Percentiles rank a stretch among this genome's conserved stretches.
Conservation (phyloP, 2,329 filamentous ascomycete genomes). For the Aspergillus ochraceus region DNA sequence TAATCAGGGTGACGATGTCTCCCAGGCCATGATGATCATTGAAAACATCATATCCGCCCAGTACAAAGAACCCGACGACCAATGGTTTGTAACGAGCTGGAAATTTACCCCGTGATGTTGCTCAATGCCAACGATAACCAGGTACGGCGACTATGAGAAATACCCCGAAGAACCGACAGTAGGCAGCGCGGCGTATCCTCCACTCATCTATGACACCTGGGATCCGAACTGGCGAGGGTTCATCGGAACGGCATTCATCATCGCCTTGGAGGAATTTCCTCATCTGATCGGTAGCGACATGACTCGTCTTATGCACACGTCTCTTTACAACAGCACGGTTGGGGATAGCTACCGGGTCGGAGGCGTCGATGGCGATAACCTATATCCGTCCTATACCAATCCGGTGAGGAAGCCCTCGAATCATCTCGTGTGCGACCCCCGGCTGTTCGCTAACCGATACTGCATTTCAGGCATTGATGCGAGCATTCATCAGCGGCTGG, state of each 20-base stretch:
- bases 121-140: background rate
- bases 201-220: slow-evolving; percentile 57
- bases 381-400: slow-evolving; percentile 64
- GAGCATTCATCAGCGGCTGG: slow-evolving; percentile 62
- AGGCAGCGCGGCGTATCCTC: slow-evolving; percentile 52
- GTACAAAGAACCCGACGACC: slow-evolving; percentile 50
- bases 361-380: slow-evolving; percentile 59
- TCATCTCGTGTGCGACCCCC: too few relatives aligned
- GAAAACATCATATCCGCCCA: slow-evolving; percentile 43
- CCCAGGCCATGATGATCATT: slow-evolving; percentile 56
- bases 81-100: slow-evolving; percentile 34
- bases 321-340: slow-evolving; percentile 55
- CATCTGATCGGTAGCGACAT: slow-evolving; percentile 46
- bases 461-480: slow-evolving; percentile 53
- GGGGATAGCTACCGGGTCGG: slow-evolving; percentile 64
- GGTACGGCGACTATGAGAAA: slow-evolving; percentile 47
- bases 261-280: slow-evolving; percentile 59
- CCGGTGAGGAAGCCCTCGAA: background rate
- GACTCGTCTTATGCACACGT: slow-evolving; percentile 51
- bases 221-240: slow-evolving; percentile 68
- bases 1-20: slow-evolving; percentile 51
- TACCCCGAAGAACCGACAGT: slow-evolving; percentile 54
- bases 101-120: background rate
- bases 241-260: slow-evolving; percentile 59
- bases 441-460: too few relatives aligned